Evolutionary conservation across 106 monocot species (phyloP).

Genomic region (Posidonia australis): DNA sequence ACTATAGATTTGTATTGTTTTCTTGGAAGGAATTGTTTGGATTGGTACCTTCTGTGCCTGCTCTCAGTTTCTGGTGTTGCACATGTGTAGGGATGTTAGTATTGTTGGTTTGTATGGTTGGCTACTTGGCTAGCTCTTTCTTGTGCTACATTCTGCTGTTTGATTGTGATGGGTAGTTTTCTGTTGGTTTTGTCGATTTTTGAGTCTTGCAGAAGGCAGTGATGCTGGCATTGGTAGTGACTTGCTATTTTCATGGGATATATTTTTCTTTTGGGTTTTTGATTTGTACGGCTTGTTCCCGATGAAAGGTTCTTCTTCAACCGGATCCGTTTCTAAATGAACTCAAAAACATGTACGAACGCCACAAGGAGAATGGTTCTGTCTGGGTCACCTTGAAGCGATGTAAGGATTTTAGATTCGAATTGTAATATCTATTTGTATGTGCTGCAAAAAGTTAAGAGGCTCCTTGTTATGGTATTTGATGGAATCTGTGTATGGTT

Average conservation of each 20-base stretch:
- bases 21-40: too few species aligned
- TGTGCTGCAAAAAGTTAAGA: background rate
- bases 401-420: constrained; percentile 29
- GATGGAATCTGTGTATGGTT: background rate
- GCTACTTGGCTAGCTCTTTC: too few species aligned
- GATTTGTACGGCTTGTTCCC: background rate
- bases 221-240: background rate
- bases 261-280: background rate
- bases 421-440: background rate
- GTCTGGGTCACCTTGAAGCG: constrained; percentile 92
- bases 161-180: too few species aligned
- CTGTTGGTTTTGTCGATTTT: too few species aligned
- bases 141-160: too few species aligned
- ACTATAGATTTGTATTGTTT: too few species aligned
- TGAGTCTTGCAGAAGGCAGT: too few species aligned
- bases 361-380: constrained; percentile 65
- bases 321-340: constrained; percentile 85
- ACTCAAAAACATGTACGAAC: constrained; percentile 79
- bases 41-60: too few species aligned
- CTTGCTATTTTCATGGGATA: background rate
- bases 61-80: too few species aligned
- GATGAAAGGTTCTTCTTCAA: constrained; percentile 54
- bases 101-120: too few species aligned
- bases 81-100: too few species aligned
- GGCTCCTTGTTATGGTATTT: background rate